Evolutionary conservation across 768 basidiomycete genomes (phyloP).

Genomic region (Pleurotus tuber-regium): DNA sequence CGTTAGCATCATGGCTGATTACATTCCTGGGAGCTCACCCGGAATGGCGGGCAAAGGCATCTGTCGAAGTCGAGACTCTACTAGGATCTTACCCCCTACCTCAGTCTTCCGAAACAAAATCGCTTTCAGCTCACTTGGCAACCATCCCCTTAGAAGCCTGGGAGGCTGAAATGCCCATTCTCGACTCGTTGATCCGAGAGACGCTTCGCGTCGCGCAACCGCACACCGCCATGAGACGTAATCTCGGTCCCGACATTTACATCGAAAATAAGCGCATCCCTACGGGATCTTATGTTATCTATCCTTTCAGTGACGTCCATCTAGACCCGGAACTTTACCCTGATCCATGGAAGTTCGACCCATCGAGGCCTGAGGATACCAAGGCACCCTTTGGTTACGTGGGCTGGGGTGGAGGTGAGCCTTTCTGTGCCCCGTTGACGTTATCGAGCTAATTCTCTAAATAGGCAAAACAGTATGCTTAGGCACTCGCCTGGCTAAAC

Average conservation of each 20-base stretch:
- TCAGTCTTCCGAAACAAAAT: constrained; percentile 19
- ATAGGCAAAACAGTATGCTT: constrained; percentile 70
- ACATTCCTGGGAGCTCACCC: constrained; percentile 68
- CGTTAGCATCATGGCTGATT: constrained; percentile 67
- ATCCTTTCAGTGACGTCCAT: constrained; percentile 80
- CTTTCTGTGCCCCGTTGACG: constrained; percentile 1
- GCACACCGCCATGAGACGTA: constrained; percentile 78
- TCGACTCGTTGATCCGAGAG: constrained; percentile 74
- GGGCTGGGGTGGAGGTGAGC: constrained; percentile 80
- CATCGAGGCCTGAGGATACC: constrained; percentile 44
- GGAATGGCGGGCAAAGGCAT: constrained; percentile 64
- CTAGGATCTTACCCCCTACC: constrained; percentile 39
- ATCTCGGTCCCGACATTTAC: constrained; percentile 67
- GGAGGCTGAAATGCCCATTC: constrained; percentile 67
- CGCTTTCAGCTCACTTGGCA: constrained; percentile 47
- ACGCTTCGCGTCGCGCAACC: constrained; percentile 78
- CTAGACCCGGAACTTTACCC: constrained; percentile 69
- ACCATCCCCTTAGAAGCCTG: constrained; percentile 65
- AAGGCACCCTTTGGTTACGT: constrained; percentile 58
- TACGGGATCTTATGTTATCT: constrained; percentile 72
- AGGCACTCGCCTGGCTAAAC: constrained; percentile 70
- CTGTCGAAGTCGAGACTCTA: constrained; percentile 55
- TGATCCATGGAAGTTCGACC: constrained; percentile 79
- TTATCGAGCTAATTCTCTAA: constrained; percentile 14
- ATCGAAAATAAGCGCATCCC: constrained; percentile 70